Conservation (phyloP, 495 filamentous ascomycete species). For the Aspergillus cavernicola region DNA sequence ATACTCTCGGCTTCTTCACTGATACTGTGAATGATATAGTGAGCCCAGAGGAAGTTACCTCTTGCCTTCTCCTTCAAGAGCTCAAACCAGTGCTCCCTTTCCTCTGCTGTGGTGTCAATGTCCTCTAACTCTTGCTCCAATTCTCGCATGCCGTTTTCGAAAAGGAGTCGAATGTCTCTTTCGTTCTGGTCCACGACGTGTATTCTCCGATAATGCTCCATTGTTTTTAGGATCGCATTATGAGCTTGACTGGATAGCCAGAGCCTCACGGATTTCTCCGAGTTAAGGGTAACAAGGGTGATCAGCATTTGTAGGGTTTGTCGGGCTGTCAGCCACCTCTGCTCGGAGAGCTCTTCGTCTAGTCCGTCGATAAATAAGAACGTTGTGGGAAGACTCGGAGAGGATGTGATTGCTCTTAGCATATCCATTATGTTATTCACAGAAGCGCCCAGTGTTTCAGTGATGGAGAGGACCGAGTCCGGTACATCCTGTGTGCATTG, state of each 20-base stretch:
- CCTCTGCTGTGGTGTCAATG: background rate
- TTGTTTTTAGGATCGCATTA: background rate
- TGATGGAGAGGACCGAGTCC: background rate
- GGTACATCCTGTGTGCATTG: background rate
- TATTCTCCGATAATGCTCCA: background rate
- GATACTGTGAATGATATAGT: conserved; percentile 1
- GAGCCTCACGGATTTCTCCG: background rate
- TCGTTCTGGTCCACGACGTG: background rate
- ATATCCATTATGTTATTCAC: background rate
- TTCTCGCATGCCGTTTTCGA: background rate
- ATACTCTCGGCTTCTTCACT: background rate
- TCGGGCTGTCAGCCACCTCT: background rate
- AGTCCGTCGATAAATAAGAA: background rate
- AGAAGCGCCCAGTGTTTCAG: background rate
- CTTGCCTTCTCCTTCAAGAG: background rate
- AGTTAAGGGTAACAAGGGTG: background rate
- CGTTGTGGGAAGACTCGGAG: background rate
- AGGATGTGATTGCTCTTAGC: background rate
- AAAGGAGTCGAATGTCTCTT: background rate
- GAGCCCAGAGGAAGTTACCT: conserved; percentile 10
- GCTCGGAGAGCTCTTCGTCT: background rate
- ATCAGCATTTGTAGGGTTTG: background rate
- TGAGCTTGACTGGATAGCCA: background rate
- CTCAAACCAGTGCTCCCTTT: conserved; percentile 4
- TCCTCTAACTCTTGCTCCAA: background rate